phyloP scores from a whole-genome alignment of 306 rosid genomes.

The Vigna nakashimae region DNA sequence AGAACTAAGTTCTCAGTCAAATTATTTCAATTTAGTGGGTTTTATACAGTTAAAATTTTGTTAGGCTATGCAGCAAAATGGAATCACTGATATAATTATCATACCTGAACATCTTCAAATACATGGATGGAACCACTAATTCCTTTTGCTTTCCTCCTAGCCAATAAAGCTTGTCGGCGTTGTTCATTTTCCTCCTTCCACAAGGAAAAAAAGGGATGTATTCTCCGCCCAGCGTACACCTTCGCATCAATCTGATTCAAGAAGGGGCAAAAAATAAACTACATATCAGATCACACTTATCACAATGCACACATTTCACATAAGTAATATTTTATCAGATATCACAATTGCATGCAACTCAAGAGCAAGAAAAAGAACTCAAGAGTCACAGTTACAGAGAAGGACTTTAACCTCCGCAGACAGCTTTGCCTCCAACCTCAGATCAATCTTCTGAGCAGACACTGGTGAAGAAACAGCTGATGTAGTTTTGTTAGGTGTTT shows the following conservation, averaged over 20 bases:
- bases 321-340: not conserved
- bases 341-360: not conserved
- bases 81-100: conserved; percentile 24
- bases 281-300: not conserved
- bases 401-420: conserved; percentile 67
- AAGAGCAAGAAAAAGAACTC: not conserved
- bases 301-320: not conserved
- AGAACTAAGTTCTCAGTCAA: too few species aligned
- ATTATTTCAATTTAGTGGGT: too few species aligned
- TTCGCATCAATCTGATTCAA: conserved; percentile 73
- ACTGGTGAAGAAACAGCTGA: not conserved
- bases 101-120: conserved; percentile 70
- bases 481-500: conserved; percentile 30
- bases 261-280: conserved; percentile 28
- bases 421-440: conserved; percentile 76
- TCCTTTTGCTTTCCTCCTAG: conserved; percentile 42
- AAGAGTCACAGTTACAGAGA: not conserved
- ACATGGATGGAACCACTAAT: conserved; percentile 66
- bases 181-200: conserved; percentile 50
- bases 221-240: conserved; percentile 68
- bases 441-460: conserved; percentile 41
- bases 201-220: conserved; percentile 77
- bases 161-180: conserved; percentile 34
- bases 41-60: too few species aligned
- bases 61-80: not conserved